Conservation (phyloP, 2,329 filamentous ascomycete genomes). For the Aspergillus sp. region DNA sequence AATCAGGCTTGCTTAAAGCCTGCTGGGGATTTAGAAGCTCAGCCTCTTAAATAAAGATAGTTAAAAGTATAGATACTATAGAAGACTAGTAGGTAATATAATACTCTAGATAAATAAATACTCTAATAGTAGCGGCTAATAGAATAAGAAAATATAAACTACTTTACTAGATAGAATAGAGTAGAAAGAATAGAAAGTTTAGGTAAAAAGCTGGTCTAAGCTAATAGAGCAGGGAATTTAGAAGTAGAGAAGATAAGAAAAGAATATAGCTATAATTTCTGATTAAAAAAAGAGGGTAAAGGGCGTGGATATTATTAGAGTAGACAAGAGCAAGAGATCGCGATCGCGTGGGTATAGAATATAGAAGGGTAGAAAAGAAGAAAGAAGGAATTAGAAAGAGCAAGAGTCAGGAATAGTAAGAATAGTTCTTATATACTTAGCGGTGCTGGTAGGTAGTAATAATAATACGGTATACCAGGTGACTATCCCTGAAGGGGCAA, state of each 20-base stretch:
- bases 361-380: background rate
- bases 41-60: background rate
- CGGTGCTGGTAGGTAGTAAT: background rate
- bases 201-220: conserved; percentile 2
- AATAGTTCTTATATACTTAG: conserved; percentile 4
- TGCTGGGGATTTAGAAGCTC: background rate
- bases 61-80: too few relatives aligned
- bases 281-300: background rate
- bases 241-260: conserved; percentile 2
- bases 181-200: background rate
- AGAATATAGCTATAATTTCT: conserved; percentile 1
- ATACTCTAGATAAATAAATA: background rate
- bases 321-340: background rate
- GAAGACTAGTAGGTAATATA: background rate
- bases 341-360: conserved; percentile 8
- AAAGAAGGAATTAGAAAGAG: conserved; percentile 7
- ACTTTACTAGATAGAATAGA: background rate
- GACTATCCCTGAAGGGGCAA: conserved; percentile 1
- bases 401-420: background rate
- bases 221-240: background rate
- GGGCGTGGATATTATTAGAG: background rate
- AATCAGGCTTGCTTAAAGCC: background rate
- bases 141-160: background rate
- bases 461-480: conserved; percentile 5
- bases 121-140: background rate